Base-by-base conservation (phyloP, 331 rosid genomes). In the Saraca asoca region DNA sequence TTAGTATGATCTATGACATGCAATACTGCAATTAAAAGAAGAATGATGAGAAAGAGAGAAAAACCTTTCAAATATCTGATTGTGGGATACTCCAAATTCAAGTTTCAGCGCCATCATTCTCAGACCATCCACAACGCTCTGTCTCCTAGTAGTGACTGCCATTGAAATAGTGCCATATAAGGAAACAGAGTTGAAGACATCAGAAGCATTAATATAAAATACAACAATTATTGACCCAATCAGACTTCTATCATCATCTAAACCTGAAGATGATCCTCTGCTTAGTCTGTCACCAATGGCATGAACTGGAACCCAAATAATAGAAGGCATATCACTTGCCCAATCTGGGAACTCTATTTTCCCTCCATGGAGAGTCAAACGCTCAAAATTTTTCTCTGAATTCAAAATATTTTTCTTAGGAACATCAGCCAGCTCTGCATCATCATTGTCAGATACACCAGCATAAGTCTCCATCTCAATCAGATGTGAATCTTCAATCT, bases 211-310 rank as follows among this genome's bases (percentile, higher is more conserved):
- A 7, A 61, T 48, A 61, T 55, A 61, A 67, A 67, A 31, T 38
- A 31, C 33, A 44, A 44, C 49, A 41, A 15, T 24, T 16, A 45
- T 46, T 49, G n/a, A 65, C 12, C 45, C 62, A 48, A 5, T 10
- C 64, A 46, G 68, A 34, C n/a, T 74, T 44, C 24, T 48, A 61
- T 75, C 71, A 69, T 58, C 31, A 51, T 66, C 77, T 71, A 78
- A 75, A 94, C 97, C 99, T 90, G 96, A 81, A 75, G 89, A 88
- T 45, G 98, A 90, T 75, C 95, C 97, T 83, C 79, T 87, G 56
- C 86, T 84, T 63, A 86, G 95, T 53, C 75, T 70, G 63, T 90
- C 99, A 44, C 87, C 75, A 74, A 77, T 73, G 70, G 95, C 95
- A 71, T 68, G 73, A 64, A 94, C 42, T 68, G 95, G 89, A 79